Base-by-base conservation (phyloP, 2,329 filamentous ascomycete species). In the Phaeophleospora eucalypticola region DNA sequence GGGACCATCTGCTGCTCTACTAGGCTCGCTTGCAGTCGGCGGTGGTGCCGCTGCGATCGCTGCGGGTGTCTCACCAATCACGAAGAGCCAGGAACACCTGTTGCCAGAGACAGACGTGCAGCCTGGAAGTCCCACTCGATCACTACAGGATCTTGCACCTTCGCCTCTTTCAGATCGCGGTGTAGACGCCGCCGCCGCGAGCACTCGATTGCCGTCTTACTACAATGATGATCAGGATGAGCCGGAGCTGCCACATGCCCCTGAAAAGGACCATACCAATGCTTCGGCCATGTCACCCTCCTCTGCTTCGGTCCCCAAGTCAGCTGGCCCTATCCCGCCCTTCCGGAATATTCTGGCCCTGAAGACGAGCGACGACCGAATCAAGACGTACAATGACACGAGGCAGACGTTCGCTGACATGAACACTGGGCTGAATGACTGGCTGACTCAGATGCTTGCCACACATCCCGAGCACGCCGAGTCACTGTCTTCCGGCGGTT, bases 341-440 rank as follows among this genome's bases (percentile, higher is more conserved):
- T 90, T 94, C 68, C 80, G 83, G 41, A 86, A 95, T 48, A 95
- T 96, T 51, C 75, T 89, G 58, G 81, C 79, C 7, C 75, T 93
- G 41, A 75, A 79, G 14, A 80, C 79, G 2, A 67, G 82, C 0
- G 66, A 75, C 12, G 83, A 93, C 55, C 82, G 89, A 16, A 86
- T 93, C 49, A 73, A 77, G 36, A 83, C 82, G 12, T 95, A 87
- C 64, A 80, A 87, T 48, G 79, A 84, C 48, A 85, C 86, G 0
- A 80, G 88, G 36, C 71, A 79, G 14, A 79, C 86, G 37, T 89
- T 89, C 65, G 83, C 85, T 0, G 66, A 70, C 10, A 81, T 85
- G 63, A 82, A 95, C 49, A 86, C 86, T 4, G 89, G 90, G 1
- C 71, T 97, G n/a, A 73, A 68, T 45, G 68, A 74, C 53, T 84